Evolutionary conservation across 2,329 filamentous ascomycete genomes (phyloP).

Genomic region (Pestalotiopsis sp.): DNA sequence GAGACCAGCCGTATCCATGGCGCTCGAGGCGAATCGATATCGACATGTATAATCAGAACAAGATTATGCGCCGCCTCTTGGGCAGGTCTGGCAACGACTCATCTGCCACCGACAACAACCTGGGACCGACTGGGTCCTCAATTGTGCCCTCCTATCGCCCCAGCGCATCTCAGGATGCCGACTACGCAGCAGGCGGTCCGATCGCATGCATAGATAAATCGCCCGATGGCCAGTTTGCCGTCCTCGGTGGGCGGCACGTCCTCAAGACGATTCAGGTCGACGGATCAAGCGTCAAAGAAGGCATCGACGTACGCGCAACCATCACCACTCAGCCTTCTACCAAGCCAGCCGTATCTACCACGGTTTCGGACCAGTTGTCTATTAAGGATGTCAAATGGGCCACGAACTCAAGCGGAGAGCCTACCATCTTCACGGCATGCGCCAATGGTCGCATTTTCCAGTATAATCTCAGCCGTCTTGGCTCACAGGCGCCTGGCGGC

Average conservation of each 20-base stretch:
- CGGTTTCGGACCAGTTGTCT: slow-evolving; percentile 59
- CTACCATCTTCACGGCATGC: slow-evolving; percentile 64
- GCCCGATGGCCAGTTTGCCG: slow-evolving; percentile 56
- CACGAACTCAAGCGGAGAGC: slow-evolving; percentile 43
- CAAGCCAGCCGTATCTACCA: slow-evolving; percentile 40
- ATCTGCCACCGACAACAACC: slow-evolving; percentile 45
- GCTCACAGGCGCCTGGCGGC: slow-evolving; percentile 40
- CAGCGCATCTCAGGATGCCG: slow-evolving; percentile 56
- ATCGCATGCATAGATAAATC: slow-evolving; percentile 62
- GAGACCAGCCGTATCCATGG: slow-evolving; percentile 22
- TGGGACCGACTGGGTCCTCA: slow-evolving; percentile 49
- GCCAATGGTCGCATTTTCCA: slow-evolving; percentile 67
- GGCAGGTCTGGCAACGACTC: slow-evolving; percentile 55
- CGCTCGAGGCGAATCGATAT: slow-evolving; percentile 27
- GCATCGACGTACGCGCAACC: slow-evolving; percentile 58
- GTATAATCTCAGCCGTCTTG: slow-evolving; percentile 60
- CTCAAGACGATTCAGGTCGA: slow-evolving; percentile 64
- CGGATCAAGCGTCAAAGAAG: slow-evolving; percentile 55
- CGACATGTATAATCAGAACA: slow-evolving; percentile 56
- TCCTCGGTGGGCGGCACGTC: slow-evolving; percentile 62
- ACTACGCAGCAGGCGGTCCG: slow-evolving; percentile 53
- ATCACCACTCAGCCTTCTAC: slow-evolving; percentile 53
- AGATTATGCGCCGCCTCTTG: slow-evolving; percentile 64
- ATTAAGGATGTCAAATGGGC: slow-evolving; percentile 66
- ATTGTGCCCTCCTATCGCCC: slow-evolving; percentile 50